phyloP scores from a whole-genome alignment of 108 stramenopile species.

The Nitzschia sp. region DNA sequence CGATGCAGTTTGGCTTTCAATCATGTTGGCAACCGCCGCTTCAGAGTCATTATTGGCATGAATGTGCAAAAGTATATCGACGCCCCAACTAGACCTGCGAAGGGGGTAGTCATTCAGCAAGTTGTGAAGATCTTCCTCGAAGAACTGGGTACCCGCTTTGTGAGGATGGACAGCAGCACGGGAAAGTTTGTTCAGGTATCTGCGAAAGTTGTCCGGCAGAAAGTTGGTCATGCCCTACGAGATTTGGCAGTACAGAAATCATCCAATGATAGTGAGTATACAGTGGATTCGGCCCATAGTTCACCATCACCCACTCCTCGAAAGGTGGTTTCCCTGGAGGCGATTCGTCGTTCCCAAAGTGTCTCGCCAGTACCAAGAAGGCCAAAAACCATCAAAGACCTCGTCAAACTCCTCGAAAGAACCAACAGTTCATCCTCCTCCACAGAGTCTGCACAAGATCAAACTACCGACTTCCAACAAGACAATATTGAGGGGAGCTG shows the following conservation, averaged over 20 bases:
- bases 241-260: constrained; percentile 15
- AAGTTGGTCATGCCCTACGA: constrained; percentile 36
- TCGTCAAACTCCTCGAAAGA: background rate
- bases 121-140: constrained; percentile 29
- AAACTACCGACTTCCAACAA: no score
- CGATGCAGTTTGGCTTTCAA: constrained; percentile 30
- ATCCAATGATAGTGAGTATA: background rate
- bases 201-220: constrained; percentile 29
- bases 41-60: constrained; percentile 37
- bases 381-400: background rate
- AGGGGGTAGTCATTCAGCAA: constrained; percentile 11
- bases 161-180: constrained; percentile 1
- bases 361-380: background rate
- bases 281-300: background rate
- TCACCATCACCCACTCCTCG: background rate
- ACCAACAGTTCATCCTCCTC: no score
- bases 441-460: no score
- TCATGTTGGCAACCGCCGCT: constrained; percentile 32
- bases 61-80: constrained; percentile 29
- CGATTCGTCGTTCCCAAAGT: background rate
- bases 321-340: background rate
- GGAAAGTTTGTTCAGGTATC: constrained; percentile 9
- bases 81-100: constrained; percentile 17
- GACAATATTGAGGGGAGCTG: no score
- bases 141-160: constrained; percentile 26